Percentiles rank a stretch among this genome's conserved stretches.
Evolutionary conservation across 225 moss, liverwort and hornwort genomes (phyloP).

Genomic region (Straminergon stramineum): DNA sequence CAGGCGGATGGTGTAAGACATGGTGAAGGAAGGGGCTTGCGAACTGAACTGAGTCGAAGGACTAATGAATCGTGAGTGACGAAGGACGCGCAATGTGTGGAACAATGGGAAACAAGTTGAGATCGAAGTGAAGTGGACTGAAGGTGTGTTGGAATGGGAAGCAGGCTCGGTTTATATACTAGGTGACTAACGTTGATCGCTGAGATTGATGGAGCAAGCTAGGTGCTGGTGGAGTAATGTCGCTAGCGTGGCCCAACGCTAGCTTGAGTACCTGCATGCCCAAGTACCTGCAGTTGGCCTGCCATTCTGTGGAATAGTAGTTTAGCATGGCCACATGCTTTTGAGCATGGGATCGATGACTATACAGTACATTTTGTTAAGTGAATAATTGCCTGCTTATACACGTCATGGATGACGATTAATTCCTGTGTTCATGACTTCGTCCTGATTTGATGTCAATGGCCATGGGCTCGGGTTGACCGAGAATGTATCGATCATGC

Average conservation of each 20-base stretch:
- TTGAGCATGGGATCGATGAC: neutral
- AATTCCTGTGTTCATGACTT: neutral
- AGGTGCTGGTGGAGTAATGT: too few species aligned
- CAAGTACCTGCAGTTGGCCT: neutral
- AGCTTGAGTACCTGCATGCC: too few species aligned
- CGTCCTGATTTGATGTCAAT: neutral
- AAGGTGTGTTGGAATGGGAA: neutral
- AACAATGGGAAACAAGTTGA: neutral
- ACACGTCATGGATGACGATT: neutral
- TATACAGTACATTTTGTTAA: neutral
- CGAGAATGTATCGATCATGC: neutral
- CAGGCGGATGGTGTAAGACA: neutral
- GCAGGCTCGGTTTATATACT: neutral
- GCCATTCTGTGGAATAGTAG: neutral
- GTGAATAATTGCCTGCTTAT: too few species aligned
- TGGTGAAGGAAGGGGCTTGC: neutral
- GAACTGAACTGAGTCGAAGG: neutral
- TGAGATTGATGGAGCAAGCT: neutral
- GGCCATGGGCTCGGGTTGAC: neutral
- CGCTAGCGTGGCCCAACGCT: neutral
- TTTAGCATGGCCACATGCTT: neutral
- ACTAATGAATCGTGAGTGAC: neutral
- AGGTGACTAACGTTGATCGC: neutral
- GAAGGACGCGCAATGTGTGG: neutral
- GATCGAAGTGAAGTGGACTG: neutral